phyloP scores from a whole-genome alignment of 1,284 basidiomycete species.

The Cutaneotrichosporon curvatum region DNA sequence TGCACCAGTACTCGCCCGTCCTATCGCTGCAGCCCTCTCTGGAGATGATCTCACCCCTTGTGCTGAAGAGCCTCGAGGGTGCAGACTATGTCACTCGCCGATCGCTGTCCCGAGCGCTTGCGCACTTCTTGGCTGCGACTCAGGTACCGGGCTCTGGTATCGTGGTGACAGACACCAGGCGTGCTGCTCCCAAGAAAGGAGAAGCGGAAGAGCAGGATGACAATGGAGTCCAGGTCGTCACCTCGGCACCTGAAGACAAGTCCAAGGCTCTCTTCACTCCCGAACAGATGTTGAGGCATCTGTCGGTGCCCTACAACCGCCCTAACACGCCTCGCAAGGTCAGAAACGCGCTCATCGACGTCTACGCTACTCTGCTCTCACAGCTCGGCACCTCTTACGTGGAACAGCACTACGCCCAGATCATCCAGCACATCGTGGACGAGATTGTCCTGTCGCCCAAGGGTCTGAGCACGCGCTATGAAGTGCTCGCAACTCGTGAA shows the following conservation, averaged over 20 bases:
- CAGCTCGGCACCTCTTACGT: slow-evolving; percentile 71
- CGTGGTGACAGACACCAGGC: slow-evolving; percentile 32
- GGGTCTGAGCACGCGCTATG: slow-evolving; percentile 59
- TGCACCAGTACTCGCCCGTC: slow-evolving; percentile 30
- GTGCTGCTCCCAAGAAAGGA: slow-evolving; percentile 51
- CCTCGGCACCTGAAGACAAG: slow-evolving; percentile 53
- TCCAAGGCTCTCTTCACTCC: slow-evolving; percentile 67
- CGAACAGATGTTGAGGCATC: slow-evolving; percentile 70
- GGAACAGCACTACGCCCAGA: slow-evolving; percentile 71
- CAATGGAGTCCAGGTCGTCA: slow-evolving; percentile 49
- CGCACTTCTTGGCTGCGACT: slow-evolving; percentile 75
- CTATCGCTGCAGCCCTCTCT: slow-evolving; percentile 30
- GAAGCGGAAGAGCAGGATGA: slow-evolving; percentile 57
- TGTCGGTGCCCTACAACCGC: slow-evolving; percentile 76
- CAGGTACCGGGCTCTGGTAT: slow-evolving; percentile 62
- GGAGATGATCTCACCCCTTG: slow-evolving; percentile 52
- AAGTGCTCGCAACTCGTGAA: slow-evolving; percentile 64
- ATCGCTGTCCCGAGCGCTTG: slow-evolving; percentile 69
- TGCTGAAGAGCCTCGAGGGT: slow-evolving; percentile 67
- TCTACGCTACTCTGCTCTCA: slow-evolving; percentile 72
- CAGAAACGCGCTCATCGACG: slow-evolving; percentile 79
- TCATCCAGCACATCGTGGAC: slow-evolving; percentile 69
- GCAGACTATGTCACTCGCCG: slow-evolving; percentile 79
- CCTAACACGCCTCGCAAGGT: slow-evolving; percentile 60
- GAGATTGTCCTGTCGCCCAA: slow-evolving; percentile 62